Conservation (phyloP, 2,329 filamentous ascomycete genomes). For the Ophiocordyceps polyrhachis-furcata region DNA sequence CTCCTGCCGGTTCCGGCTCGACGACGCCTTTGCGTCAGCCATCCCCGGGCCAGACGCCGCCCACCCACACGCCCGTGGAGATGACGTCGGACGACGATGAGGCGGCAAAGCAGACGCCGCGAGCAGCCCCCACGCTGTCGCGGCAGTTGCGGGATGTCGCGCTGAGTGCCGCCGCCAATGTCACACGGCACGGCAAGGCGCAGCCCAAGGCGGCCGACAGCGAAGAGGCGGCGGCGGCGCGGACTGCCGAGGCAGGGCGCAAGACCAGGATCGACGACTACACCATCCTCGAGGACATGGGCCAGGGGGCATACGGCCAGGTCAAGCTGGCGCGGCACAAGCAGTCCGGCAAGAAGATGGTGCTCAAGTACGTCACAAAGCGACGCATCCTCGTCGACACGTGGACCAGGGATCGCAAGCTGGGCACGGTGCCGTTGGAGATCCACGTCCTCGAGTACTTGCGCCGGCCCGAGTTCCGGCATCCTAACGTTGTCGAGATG, state of each 20-base stretch:
- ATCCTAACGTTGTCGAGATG: slow-evolving; percentile 57
- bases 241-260: slow-evolving; percentile 19
- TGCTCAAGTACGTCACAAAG: slow-evolving; percentile 96
- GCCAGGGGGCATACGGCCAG: slow-evolving; percentile 91
- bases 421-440: slow-evolving; percentile 89
- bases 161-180: slow-evolving; percentile 32
- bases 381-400: slow-evolving; percentile 92
- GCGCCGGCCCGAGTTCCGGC: slow-evolving; percentile 48
- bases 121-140: slow-evolving; percentile 29
- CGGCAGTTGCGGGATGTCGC: slow-evolving; percentile 39
- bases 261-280: slow-evolving; percentile 88
- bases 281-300: slow-evolving; percentile 91
- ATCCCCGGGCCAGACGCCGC: slow-evolving; percentile 51
- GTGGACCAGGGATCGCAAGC: slow-evolving; percentile 82
- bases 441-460: slow-evolving; percentile 95
- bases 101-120: slow-evolving; percentile 20
- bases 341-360: slow-evolving; percentile 62
- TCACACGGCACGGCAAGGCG: slow-evolving; percentile 23
- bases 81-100: slow-evolving; percentile 32
- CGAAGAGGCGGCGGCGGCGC: slow-evolving; percentile 15
- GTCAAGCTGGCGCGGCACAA: slow-evolving; percentile 88
- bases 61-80: slow-evolving; percentile 35
- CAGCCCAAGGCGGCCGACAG: slow-evolving; percentile 10
- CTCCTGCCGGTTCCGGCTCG: slow-evolving; percentile 42
- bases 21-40: slow-evolving; percentile 62